Conservation (phyloP, 2,329 filamentous ascomycete genomes). For the Penicillium sp. region DNA sequence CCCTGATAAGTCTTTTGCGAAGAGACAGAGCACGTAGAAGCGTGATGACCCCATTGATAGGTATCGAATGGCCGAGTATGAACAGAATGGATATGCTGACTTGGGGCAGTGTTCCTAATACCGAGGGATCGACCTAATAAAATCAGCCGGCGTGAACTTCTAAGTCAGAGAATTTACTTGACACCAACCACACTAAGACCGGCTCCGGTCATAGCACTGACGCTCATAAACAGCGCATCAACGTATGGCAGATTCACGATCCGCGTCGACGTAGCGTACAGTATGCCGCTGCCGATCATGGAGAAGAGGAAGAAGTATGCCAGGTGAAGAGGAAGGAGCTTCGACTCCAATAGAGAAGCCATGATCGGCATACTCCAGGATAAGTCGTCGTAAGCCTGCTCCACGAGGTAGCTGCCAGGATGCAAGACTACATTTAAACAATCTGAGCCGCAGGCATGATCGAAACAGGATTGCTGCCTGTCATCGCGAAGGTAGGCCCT, state of each 20-base stretch:
- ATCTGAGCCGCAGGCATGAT: neutral
- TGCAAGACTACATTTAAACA: slow-evolving; percentile 3
- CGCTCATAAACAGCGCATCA: slow-evolving; percentile 59
- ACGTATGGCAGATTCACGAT: slow-evolving; percentile 51
- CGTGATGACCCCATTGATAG: slow-evolving; percentile 43
- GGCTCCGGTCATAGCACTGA: slow-evolving; percentile 60
- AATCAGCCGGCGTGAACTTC: neutral
- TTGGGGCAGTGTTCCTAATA: slow-evolving; percentile 63
- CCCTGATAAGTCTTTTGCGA: neutral
- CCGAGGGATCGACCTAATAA: slow-evolving; percentile 44
- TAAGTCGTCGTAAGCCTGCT: slow-evolving; percentile 5
- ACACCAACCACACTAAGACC: slow-evolving; percentile 55
- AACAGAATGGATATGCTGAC: slow-evolving; percentile 59
- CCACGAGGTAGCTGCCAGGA: neutral
- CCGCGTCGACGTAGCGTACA: slow-evolving; percentile 51
- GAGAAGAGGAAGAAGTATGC: slow-evolving; percentile 56
- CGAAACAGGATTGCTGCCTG: neutral
- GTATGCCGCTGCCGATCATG: slow-evolving; percentile 54
- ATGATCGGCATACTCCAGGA: slow-evolving; percentile 18
- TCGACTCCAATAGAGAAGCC: slow-evolving; percentile 36
- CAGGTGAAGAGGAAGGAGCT: slow-evolving; percentile 61
- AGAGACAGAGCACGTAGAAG: slow-evolving; percentile 2
- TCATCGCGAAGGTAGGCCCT: neutral
- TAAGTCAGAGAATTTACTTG: neutral
- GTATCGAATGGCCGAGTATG: slow-evolving; percentile 59